Base-by-base conservation (phyloP, 1,284 basidiomycete species). In the Trametes sp. region DNA sequence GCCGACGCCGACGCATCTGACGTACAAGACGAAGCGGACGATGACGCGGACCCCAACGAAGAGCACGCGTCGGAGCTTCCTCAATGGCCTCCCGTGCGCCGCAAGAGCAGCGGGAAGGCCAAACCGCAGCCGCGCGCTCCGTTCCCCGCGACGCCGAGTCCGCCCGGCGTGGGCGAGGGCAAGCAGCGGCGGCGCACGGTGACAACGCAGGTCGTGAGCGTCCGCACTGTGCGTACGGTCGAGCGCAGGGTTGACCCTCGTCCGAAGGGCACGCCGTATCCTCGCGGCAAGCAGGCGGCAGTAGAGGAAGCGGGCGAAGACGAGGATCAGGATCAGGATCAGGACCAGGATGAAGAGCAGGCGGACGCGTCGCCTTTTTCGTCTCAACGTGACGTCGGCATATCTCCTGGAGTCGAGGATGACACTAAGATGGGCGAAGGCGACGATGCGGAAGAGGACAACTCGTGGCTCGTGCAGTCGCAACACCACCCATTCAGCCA, bases 401-500 rank as follows among this genome's bases (percentile, higher is more conserved):
- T 2, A 4, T 13, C 10, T 28, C 16, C 45, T 24, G 5, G 10
- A 19, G 5, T 24, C 24, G 24, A 16, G 6, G 24, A 26, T 13
- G 52, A 49, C 14, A 45, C 7, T 19, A 38, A 35, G 19, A 31
- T 23, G 19, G 57, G 55, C 31, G 49, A 29, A n/a, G 50, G 55
- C 31, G 46, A 53, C 24, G 57, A 21, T 35, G n/a, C 36, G 1
- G 57, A 54, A 2, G 21, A 8, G 21, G 11, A 16, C 6, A 7
- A 38, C 23, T 19, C 23, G 11, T 46, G 59, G 50, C 51, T 21
- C n/a, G 48, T 45, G 21, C 54, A 29, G 19, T 56, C 57, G 10
- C 57, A 66, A 48, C 68, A 65, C 26, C 70, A 71, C 52, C 64
- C 68, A 1, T 69, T 71, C 62, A 70, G 69, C 45, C 69, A 70